phyloP scores from a whole-genome alignment of 495 filamentous ascomycete genomes.

The Glarea lozoyensis region DNA sequence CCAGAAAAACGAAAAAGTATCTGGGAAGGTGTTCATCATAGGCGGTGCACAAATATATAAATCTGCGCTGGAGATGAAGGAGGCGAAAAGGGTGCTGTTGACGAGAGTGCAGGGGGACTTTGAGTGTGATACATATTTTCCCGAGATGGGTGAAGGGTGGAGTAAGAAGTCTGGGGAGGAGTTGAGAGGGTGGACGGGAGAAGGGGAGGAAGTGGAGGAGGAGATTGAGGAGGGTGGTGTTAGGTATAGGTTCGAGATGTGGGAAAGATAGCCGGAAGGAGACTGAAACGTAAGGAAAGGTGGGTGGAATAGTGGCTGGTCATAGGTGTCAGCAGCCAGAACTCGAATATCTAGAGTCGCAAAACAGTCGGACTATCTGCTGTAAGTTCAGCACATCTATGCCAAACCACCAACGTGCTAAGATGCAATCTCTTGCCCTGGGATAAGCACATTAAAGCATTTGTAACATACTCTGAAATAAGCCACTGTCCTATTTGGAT shows the following conservation, averaged over 20 bases:
- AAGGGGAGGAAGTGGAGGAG: slow-evolving; percentile 39
- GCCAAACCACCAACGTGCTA: too few species aligned
- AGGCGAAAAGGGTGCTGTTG: slow-evolving; percentile 48
- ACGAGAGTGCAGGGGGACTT: slow-evolving; percentile 56
- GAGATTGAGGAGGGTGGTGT: slow-evolving; percentile 50
- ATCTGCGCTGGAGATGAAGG: slow-evolving; percentile 45
- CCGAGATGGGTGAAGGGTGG: slow-evolving; percentile 46
- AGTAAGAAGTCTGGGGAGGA: slow-evolving; percentile 35
- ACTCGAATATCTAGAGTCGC: too few species aligned
- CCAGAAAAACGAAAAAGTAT: neutral
- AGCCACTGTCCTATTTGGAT: too few species aligned
- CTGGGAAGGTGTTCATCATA: slow-evolving; percentile 67
- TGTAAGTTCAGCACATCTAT: too few species aligned
- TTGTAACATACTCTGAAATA: too few species aligned
- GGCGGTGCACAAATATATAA: slow-evolving; percentile 82
- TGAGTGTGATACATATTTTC: slow-evolving; percentile 88
- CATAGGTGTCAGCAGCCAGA: too few species aligned
- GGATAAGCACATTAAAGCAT: too few species aligned
- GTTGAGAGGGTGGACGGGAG: slow-evolving; percentile 48
- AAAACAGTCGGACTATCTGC: too few species aligned
- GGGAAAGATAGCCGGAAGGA: too few species aligned
- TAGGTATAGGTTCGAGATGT: slow-evolving; percentile 57
- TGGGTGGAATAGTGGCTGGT: too few species aligned
- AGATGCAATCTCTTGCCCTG: too few species aligned
- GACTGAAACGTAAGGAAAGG: too few species aligned